Percentiles rank a stretch among this genome's conserved stretches.
These are phyloP conservation scores for Neurospora sp. DNA, from an alignment of 2,329 filamentous ascomycete species.

Conservation along the genomic window DNA sequence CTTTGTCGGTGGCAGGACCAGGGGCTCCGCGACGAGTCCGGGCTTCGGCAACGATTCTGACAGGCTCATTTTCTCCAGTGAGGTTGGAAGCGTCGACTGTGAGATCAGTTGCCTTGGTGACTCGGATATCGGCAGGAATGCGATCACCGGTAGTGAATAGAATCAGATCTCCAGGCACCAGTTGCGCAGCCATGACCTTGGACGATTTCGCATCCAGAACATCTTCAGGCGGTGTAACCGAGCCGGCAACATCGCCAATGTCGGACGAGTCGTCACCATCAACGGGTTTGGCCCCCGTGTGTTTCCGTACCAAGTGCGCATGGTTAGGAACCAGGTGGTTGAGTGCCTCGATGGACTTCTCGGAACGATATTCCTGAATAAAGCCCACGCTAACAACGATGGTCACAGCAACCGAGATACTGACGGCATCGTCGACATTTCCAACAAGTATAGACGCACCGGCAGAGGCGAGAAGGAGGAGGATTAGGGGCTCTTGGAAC, in stretches of 20 bases:
- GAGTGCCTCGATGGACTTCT: conserved; percentile 92
- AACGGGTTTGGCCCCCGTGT: conserved; percentile 32
- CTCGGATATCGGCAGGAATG: conserved; percentile 90
- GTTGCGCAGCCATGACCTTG: conserved; percentile 75
- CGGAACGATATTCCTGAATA: conserved; percentile 92
- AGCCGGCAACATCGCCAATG: conserved; percentile 36
- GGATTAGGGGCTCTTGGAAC: conserved; percentile 90
- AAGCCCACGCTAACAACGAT: conserved; percentile 97
- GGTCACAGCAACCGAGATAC: conserved; percentile 90
- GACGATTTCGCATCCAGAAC: conserved; percentile 63
- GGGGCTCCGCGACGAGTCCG: conserved; percentile 24
- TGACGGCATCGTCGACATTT: conserved; percentile 89
- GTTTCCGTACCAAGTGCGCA: conserved; percentile 76
- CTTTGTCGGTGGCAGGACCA: conserved; percentile 38
- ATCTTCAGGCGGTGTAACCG: conserved; percentile 51
- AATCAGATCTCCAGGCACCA: conserved; percentile 89
- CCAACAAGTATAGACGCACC: conserved; percentile 82
- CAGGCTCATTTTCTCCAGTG: conserved; percentile 92
- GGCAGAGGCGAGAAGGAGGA: conserved; percentile 84
- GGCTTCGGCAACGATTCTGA: conserved; percentile 64
- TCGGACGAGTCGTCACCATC: conserved; percentile 34
- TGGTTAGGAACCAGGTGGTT: conserved; percentile 91
- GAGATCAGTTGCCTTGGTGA: conserved; percentile 80
- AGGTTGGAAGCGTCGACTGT: conserved; percentile 95
- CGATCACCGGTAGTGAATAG: conserved; percentile 93